These are phyloP conservation scores for Clavispora santaluciae DNA, from an alignment of 805 yeast genomes.

Conservation along the genomic window DNA sequence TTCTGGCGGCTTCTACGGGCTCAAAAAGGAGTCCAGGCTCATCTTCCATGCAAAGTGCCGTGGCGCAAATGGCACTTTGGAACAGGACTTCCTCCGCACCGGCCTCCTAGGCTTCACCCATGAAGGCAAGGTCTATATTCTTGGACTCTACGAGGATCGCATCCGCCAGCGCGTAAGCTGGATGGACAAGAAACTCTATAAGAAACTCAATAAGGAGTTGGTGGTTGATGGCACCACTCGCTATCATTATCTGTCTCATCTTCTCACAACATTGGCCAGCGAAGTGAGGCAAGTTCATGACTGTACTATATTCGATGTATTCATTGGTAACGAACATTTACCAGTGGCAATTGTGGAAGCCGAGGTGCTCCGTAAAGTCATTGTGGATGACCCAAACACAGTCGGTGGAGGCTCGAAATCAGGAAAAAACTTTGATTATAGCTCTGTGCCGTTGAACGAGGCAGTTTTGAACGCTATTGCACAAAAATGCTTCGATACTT, in stretches of 20 bases:
- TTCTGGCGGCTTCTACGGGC: constrained; percentile 85
- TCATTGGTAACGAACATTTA: constrained; percentile 71
- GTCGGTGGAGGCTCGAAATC: constrained; percentile 11
- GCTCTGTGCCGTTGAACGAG: constrained; percentile 42
- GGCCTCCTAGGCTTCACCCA: constrained; percentile 86
- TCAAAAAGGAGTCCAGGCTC: constrained; percentile 57
- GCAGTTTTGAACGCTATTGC: constrained; percentile 40
- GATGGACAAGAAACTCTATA: constrained; percentile 47
- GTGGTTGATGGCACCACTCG: constrained; percentile 39
- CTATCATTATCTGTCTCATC: constrained; percentile 83
- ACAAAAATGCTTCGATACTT: constrained; percentile 39
- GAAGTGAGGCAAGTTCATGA: constrained; percentile 80
- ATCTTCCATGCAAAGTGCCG: constrained; percentile 80
- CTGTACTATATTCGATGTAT: constrained; percentile 85
- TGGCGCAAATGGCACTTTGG: constrained; percentile 64
- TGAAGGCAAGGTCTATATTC: constrained; percentile 80
- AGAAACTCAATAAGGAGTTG: constrained; percentile 24
- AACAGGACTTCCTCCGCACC: constrained; percentile 80
- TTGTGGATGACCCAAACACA: constrained; percentile 26
- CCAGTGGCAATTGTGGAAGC: constrained; percentile 86
- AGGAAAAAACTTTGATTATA: constrained; percentile 17
- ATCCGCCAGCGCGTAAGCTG: constrained; percentile 71
- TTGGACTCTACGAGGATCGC: constrained; percentile 90
- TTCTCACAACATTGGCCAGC: constrained; percentile 77
- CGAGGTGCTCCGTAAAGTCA: constrained; percentile 34